Evolutionary conservation across 169 alveolate species (phyloP), one percentile per base, ranked within the genome.

Genomic region (Cryptosporidium viatorum): DNA sequence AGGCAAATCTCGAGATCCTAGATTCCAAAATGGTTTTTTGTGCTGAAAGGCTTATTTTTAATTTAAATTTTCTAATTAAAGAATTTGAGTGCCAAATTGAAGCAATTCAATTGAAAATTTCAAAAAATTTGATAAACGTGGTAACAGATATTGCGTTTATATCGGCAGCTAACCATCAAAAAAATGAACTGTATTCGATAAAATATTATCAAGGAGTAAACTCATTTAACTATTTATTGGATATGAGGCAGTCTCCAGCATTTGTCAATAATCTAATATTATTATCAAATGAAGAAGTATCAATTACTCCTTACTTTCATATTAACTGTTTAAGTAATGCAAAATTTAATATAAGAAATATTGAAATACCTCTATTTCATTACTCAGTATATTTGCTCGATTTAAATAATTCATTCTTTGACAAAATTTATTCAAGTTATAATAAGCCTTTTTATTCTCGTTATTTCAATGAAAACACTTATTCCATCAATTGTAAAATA

Each of bases 1-100:
- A 85, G 69, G 43, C 70, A 71, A 69, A 60, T 85, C 51, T 23
- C 31, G 31, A 69, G 58, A 16, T 85, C 84, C 4, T 65, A 67
- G 69, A 91, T 68, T 51, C 85, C 68, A 21, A 86, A 70, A 71
- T 41, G 73, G 21, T 91, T 85, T 35, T 69, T 41, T 18, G 18
- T 69, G 51, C 55, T 37, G 37, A 37, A 23, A 41, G 9, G 8
- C 51, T 69, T 21, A 37, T 41, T 69, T 69, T 69, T 23, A 35
- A 37, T 69, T 69, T 23, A 21, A 55, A 23, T 0, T n/a, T 16
- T 55, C 23, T 23, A 55, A 55, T 7, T 9, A 16, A 26, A 55
- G 14, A 26, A 23, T 23, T 55, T 7, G 67, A 55, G 4, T 55
- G 16, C 18, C 18, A 23, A 26, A 26, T 55, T 23, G 67, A n/a